A percentile compares a stretch with the other conserved stretches of the same genome.
phyloP scores from a whole-genome alignment of 129 eudicot species.

The Flaveria sonorensis region DNA sequence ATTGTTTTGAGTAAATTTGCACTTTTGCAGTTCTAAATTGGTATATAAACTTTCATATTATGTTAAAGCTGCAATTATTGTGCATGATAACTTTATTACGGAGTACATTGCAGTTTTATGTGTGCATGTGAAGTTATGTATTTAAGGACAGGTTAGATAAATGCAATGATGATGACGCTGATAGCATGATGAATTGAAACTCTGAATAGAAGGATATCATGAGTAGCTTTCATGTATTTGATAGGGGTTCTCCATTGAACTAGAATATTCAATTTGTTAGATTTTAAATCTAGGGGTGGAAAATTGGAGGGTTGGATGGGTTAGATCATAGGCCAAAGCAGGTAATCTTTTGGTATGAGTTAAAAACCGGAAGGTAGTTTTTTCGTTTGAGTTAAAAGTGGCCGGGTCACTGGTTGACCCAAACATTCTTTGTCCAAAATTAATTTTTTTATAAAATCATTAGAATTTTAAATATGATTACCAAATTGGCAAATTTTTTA shows the following conservation, averaged over 20 bases:
- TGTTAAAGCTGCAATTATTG: not conserved
- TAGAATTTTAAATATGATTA: constrained; percentile 7
- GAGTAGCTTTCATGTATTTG: not conserved
- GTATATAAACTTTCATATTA: constrained; percentile 5
- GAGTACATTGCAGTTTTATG: constrained; percentile 1
- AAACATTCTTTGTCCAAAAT: not conserved
- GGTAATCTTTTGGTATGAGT: not conserved
- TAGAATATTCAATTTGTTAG: not conserved
- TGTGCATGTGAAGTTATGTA: not conserved
- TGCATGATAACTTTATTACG: not conserved
- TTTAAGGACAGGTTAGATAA: not conserved
- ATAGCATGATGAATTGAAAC: not conserved
- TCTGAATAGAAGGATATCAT: not conserved
- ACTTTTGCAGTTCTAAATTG: constrained; percentile 5
- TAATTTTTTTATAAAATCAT: not conserved
- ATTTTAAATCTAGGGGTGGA: not conserved
- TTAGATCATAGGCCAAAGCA: not conserved
- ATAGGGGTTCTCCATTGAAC: not conserved
- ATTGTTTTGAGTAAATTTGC: not conserved
- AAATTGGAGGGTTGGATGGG: constrained; percentile 8
- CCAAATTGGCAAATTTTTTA: not conserved
- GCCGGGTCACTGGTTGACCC: not conserved
- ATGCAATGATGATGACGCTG: not conserved
- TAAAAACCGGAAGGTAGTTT: too few relatives aligned
- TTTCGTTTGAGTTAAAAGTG: not conserved